A percentile compares a stretch with the other conserved stretches of the same genome.
Conservation (phyloP, 768 basidiomycete genomes). For the Fomitopsis pulvina region DNA sequence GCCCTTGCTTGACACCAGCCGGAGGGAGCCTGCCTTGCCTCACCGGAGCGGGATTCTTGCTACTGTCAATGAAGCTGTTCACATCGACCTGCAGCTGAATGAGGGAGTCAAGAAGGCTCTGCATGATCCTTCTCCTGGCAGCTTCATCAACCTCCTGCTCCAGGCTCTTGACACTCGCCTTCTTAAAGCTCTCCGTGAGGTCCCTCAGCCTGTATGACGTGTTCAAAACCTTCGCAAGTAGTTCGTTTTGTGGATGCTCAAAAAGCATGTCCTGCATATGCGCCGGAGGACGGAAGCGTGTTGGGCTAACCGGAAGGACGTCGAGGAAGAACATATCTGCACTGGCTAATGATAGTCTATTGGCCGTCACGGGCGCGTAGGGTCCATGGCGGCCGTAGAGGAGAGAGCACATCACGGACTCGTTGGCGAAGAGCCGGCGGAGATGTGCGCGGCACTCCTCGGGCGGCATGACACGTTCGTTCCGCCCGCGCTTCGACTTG, state of each 20-base stretch:
- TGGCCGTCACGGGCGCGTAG: slow-evolving; percentile 53
- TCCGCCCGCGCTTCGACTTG: slow-evolving; percentile 72
- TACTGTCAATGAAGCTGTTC: slow-evolving; percentile 95
- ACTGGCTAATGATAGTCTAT: slow-evolving; percentile 60
- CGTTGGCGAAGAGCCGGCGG: slow-evolving; percentile 80
- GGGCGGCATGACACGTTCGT: slow-evolving; percentile 85
- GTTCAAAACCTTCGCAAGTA: slow-evolving; percentile 71
- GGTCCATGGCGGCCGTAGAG: slow-evolving; percentile 93
- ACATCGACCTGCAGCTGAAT: slow-evolving; percentile 92
- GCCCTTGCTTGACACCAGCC: slow-evolving; percentile 87
- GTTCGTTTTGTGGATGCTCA: slow-evolving; percentile 94
- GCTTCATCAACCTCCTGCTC: slow-evolving; percentile 37
- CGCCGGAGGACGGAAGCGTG: slow-evolving; percentile 91
- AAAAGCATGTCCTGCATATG: slow-evolving; percentile 90
- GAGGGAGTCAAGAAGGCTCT: slow-evolving; percentile 67
- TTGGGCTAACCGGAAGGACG: slow-evolving; percentile 85
- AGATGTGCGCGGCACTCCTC: slow-evolving; percentile 95
- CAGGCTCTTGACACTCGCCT: slow-evolving; percentile 53
- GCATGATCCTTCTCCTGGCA: slow-evolving; percentile 50
- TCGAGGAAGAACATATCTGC: slow-evolving; percentile 99
- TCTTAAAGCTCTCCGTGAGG: slow-evolving; percentile 57
- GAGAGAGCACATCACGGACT: slow-evolving; percentile 73
- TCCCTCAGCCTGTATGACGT: slow-evolving; percentile 80
- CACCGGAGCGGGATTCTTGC: slow-evolving; percentile 85
- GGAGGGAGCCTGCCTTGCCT: slow-evolving; percentile 88